Evolutionary conservation across 179 eudicot species (phyloP).

Genomic region (Patellifolia procumbens): DNA sequence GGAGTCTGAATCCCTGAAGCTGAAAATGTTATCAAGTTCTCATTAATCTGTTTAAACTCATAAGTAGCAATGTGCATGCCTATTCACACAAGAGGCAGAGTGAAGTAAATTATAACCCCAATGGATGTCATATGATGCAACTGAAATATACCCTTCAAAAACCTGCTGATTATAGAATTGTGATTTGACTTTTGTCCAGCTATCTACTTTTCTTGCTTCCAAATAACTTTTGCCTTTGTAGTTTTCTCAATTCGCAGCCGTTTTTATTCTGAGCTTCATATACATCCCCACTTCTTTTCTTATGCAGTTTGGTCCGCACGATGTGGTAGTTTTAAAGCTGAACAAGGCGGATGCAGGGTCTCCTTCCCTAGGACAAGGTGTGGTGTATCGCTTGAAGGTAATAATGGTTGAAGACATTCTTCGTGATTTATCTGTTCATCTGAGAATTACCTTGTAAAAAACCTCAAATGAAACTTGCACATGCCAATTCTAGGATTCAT

Average conservation of each 20-base stretch:
- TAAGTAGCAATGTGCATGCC: not conserved
- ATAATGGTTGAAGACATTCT: conserved; percentile 12
- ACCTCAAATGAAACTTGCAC: conserved; percentile 22
- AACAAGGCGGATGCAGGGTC: conserved; percentile 88
- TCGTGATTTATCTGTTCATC: not conserved
- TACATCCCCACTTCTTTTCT: not conserved
- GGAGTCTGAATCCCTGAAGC: not conserved
- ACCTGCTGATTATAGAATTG: not conserved
- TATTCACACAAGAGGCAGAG: not conserved
- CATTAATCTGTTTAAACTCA: not conserved
- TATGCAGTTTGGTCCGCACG: conserved; percentile 91
- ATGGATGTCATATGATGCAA: not conserved
- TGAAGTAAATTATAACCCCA: not conserved
- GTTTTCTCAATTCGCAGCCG: not conserved
- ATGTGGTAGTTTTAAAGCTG: conserved; percentile 84
- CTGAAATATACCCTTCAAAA: not conserved
- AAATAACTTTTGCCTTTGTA: not conserved
- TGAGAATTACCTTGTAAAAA: conserved; percentile 3
- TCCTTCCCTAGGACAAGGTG: conserved; percentile 91
- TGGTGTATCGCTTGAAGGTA: conserved; percentile 97
- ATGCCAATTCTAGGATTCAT: conserved; percentile 66
- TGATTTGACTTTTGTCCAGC: not conserved
- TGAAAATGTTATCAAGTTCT: not conserved
- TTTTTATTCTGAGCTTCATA: not conserved
- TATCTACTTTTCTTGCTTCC: not conserved